Evolutionary conservation across 371 early-diverging fungal genomes (phyloP).

Genomic region (Zancudomyces culisetae): DNA sequence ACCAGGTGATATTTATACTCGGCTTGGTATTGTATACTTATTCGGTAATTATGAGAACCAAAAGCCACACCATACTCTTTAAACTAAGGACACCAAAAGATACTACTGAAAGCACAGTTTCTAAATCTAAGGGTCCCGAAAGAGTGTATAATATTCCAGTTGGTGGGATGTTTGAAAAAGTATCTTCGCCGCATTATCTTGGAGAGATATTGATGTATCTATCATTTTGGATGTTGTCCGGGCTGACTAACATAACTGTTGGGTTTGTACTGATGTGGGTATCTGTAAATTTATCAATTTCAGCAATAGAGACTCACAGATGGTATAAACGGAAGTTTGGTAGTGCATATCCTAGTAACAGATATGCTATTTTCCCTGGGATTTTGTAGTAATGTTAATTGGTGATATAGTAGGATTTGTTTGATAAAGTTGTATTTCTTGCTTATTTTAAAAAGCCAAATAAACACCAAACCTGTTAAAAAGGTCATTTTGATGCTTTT

Average conservation of each 20-base stretch:
- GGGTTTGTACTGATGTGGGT: constrained; percentile 34
- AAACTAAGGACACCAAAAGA: neutral
- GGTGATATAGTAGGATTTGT: no score
- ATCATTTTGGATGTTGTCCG: constrained; percentile 18
- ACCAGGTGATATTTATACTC: neutral
- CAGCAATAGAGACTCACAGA: constrained; percentile 34
- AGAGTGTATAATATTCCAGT: constrained; percentile 33
- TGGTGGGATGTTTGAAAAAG: constrained; percentile 47
- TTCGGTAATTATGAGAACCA: neutral
- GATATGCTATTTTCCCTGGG: constrained; percentile 13
- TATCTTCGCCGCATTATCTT: constrained; percentile 50
- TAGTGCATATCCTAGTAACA: constrained; percentile 10
- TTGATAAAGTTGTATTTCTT: no score
- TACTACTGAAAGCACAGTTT: neutral
- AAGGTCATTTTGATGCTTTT: no score
- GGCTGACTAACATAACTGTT: constrained; percentile 23
- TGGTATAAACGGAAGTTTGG: constrained; percentile 42
- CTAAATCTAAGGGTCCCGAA: neutral
- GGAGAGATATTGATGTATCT: constrained; percentile 57
- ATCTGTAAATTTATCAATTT: constrained; percentile 33
- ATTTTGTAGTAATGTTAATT: constrained; percentile 13
- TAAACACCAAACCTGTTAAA: no score
- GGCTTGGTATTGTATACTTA: neutral
- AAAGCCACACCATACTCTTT: neutral
- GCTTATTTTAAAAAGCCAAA: no score